These are phyloP conservation scores for Crithidia expoeki DNA, from an alignment of 208 protist species.

Conservation along the genomic window DNA sequence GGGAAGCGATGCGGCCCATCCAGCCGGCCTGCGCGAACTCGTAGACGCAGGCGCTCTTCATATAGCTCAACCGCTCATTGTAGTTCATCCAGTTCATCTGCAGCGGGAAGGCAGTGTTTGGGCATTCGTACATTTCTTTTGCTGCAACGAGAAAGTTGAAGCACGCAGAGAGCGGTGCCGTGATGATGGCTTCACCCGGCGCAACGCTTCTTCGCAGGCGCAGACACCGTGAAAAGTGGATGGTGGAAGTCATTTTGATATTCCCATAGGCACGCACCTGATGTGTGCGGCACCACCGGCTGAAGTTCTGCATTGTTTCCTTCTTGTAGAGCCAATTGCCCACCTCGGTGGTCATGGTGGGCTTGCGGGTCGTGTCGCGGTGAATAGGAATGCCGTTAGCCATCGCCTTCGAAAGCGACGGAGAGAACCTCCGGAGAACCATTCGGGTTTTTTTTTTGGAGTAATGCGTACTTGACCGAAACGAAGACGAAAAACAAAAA, in stretches of 20 bases:
- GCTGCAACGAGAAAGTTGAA: constrained; percentile 83
- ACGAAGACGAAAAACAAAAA: too few species aligned
- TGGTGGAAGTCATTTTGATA: constrained; percentile 67
- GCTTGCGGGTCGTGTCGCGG: constrained; percentile 64
- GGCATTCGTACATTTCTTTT: constrained; percentile 65
- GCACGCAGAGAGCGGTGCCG: constrained; percentile 57
- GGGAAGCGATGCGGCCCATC: constrained; percentile 79
- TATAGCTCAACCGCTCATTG: constrained; percentile 63
- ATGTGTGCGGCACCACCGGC: constrained; percentile 67
- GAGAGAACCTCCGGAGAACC: constrained; percentile 18
- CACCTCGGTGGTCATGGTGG: constrained; percentile 70
- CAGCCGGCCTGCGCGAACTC: constrained; percentile 80
- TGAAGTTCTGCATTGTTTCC: constrained; percentile 72
- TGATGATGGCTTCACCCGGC: constrained; percentile 85
- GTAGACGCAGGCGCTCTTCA: constrained; percentile 50
- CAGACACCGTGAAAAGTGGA: constrained; percentile 79
- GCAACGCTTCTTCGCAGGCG: constrained; percentile 49
- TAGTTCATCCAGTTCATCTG: constrained; percentile 91
- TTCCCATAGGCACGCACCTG: constrained; percentile 76
- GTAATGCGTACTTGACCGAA: too few species aligned
- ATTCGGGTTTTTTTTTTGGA: too few species aligned
- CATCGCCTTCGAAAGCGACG: constrained; percentile 1
- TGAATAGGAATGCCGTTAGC: constrained; percentile 40
- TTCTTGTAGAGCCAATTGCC: constrained; percentile 82
- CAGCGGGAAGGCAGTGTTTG: constrained; percentile 56